Conservation (phyloP, 306 rosid genomes). For the Corylus heterophylla region DNA sequence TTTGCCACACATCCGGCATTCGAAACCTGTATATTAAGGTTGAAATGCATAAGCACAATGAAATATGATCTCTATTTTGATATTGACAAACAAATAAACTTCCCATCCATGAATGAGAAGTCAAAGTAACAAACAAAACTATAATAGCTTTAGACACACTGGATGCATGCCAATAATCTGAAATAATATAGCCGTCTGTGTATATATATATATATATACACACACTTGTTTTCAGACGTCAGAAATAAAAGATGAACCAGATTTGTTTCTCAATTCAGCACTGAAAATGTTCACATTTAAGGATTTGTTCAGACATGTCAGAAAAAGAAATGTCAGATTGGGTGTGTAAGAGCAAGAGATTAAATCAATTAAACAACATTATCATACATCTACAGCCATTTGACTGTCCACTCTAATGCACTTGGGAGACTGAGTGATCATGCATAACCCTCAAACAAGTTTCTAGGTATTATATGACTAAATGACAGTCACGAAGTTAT, state of each 20-base stretch:
- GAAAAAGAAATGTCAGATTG: neutral
- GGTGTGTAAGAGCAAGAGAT: no score
- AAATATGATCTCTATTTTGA: neutral
- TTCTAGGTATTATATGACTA: neutral
- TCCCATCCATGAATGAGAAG: neutral
- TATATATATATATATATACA: no score
- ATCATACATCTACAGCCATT: neutral
- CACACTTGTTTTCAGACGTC: no score
- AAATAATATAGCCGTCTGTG: neutral
- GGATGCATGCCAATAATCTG: neutral
- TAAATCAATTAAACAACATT: neutral
- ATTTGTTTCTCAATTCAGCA: neutral
- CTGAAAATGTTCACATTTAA: neutral
- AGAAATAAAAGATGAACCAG: no score
- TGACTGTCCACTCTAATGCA: neutral
- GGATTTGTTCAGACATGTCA: neutral
- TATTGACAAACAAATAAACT: neutral
- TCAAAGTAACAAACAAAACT: neutral
- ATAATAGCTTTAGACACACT: neutral
- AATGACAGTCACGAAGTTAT: neutral
- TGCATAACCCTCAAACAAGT: neutral
- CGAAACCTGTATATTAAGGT: conserved; percentile 52
- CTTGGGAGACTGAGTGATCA: neutral
- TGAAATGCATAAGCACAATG: neutral
- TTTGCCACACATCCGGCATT: conserved; percentile 70